Conservation (phyloP, 768 basidiomycete genomes). For the Rhodotorula toruloides region DNA sequence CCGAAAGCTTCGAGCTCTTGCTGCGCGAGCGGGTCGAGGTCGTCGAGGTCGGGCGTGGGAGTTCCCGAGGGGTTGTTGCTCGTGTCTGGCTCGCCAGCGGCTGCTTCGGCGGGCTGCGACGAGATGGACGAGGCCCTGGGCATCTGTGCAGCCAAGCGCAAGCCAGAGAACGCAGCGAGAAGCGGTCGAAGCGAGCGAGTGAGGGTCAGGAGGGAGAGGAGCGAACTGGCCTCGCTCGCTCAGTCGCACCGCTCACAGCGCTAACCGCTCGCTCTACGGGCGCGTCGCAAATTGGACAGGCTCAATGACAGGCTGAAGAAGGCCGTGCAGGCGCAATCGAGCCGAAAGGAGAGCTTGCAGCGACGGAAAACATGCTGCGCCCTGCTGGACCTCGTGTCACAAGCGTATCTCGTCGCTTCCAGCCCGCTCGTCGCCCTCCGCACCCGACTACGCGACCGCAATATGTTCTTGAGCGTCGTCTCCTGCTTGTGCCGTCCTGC, state of each 20-base stretch:
- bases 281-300: no score
- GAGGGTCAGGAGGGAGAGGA: neutral
- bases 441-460: neutral
- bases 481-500: neutral
- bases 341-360: no score
- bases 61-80: neutral
- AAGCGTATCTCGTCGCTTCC: neutral
- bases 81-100: no score
- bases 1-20: constrained; percentile 30
- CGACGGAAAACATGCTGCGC: neutral
- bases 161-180: neutral
- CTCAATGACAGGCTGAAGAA: no score
- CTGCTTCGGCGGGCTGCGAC: no score
- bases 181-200: neutral
- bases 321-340: no score
- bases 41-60: neutral
- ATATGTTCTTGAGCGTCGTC: neutral
- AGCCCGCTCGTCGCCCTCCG: neutral
- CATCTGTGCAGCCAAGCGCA: neutral
- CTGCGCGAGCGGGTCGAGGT: constrained; percentile 18
- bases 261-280: no score
- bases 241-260: no score
- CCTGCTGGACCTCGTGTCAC: neutral
- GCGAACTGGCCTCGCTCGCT: neutral
- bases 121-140: constrained; percentile 7